phyloP scores from a whole-genome alignment of 306 rosid species.

The Vigna radiata region DNA sequence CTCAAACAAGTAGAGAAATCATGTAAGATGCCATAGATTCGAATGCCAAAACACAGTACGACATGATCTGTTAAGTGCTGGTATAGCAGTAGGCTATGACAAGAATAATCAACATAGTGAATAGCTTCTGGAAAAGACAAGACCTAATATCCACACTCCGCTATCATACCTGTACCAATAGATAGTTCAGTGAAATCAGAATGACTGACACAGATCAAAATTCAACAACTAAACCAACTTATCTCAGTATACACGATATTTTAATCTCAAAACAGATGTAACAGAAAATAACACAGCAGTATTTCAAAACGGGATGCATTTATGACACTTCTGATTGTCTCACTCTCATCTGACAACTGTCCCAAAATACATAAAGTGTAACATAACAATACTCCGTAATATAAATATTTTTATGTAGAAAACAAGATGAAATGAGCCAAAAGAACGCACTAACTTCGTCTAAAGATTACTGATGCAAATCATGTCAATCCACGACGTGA shows the following conservation, averaged over 20 bases:
- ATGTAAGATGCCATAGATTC: slow-evolving; percentile 24
- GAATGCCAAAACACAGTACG: background rate
- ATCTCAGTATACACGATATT: slow-evolving; percentile 16
- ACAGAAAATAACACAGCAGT: slow-evolving; percentile 1
- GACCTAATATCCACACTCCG: slow-evolving; percentile 15
- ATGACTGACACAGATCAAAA: slow-evolving; percentile 11
- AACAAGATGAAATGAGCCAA: background rate
- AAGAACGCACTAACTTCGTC: background rate
- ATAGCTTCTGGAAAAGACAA: slow-evolving; percentile 1
- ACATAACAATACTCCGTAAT: slow-evolving; percentile 28
- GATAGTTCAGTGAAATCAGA: slow-evolving; percentile 34
- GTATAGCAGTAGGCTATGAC: slow-evolving; percentile 15
- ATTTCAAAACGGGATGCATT: slow-evolving; percentile 23
- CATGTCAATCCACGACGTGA: background rate
- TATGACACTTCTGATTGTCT: slow-evolving; percentile 15
- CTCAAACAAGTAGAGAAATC: slow-evolving; percentile 44
- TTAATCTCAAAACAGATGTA: slow-evolving; percentile 20
- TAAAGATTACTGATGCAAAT: background rate
- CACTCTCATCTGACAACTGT: background rate
- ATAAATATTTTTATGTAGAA: background rate
- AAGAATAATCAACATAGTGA: slow-evolving; percentile 29
- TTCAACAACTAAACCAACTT: slow-evolving; percentile 32
- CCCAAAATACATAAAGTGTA: slow-evolving; percentile 23
- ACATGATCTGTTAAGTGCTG: slow-evolving; percentile 29
- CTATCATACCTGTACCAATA: slow-evolving; percentile 33